A percentile compares a stretch with the other conserved stretches of the same genome.
Evolutionary conservation across 2,329 filamentous ascomycete species (phyloP).

Genomic region (Fusarium siculi): DNA sequence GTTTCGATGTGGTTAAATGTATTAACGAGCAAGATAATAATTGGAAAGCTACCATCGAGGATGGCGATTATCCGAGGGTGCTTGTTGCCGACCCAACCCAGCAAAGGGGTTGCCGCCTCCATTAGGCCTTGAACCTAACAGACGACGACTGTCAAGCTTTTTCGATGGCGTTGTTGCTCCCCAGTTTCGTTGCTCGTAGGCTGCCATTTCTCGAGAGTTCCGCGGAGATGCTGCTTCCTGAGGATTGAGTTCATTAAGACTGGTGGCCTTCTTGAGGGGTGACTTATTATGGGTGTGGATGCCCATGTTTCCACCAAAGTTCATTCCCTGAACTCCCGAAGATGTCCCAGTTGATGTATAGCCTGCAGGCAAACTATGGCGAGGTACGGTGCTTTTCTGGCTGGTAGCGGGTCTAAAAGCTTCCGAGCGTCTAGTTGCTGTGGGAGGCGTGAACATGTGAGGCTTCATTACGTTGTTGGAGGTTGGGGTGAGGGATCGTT

Average conservation of each 20-base stretch:
- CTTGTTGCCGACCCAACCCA: constrained; percentile 49
- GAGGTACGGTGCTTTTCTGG: constrained; percentile 45
- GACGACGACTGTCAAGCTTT: constrained; percentile 45
- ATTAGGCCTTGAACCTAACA: constrained; percentile 37
- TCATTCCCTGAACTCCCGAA: constrained; percentile 40
- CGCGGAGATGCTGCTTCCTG: constrained; percentile 59
- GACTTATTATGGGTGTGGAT: constrained; percentile 83
- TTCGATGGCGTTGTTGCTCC: constrained; percentile 56
- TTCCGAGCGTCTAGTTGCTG: constrained; percentile 49
- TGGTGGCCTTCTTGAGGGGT: constrained; percentile 80
- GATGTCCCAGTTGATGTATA: constrained; percentile 46
- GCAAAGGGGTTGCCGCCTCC: constrained; percentile 53
- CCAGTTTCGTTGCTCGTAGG: constrained; percentile 61
- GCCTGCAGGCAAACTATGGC: constrained; percentile 51
- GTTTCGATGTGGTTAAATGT: not conserved
- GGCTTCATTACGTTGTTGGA: constrained; percentile 53
- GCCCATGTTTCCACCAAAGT: constrained; percentile 79
- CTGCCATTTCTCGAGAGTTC: constrained; percentile 71
- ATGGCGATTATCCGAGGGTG: constrained; percentile 57
- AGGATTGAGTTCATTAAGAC: constrained; percentile 67
- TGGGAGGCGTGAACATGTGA: constrained; percentile 57
- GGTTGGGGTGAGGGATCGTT: constrained; percentile 48
- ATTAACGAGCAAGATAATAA: constrained; percentile 11
- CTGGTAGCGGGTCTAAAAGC: constrained; percentile 46
- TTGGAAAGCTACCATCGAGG: constrained; percentile 42